A percentile compares a stretch with the other conserved stretches of the same genome.
Conservation (phyloP, 2,329 filamentous ascomycete species). For the Fusarium sp. region DNA sequence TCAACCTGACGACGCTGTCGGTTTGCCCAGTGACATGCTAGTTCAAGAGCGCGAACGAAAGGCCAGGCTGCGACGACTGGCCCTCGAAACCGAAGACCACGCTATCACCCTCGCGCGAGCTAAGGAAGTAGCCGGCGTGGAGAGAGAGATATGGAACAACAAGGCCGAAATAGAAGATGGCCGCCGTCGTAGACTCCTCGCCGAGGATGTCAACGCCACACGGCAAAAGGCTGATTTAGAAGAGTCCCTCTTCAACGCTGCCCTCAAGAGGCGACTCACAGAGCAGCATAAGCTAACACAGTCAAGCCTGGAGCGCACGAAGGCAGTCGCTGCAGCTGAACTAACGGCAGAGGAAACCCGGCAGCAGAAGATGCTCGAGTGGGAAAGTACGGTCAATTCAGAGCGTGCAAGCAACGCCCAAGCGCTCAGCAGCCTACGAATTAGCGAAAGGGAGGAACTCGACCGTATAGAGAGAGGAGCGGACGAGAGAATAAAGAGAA, state of each 20-base stretch:
- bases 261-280: slow-evolving; percentile 55
- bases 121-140: slow-evolving; percentile 65
- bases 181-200: slow-evolving; percentile 61
- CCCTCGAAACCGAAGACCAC: slow-evolving; percentile 64
- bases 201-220: slow-evolving; percentile 60
- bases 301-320: slow-evolving; percentile 59
- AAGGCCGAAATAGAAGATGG: slow-evolving; percentile 66
- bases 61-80: slow-evolving; percentile 60
- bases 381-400: slow-evolving; percentile 62
- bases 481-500: slow-evolving; percentile 60
- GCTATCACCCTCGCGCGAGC: slow-evolving; percentile 61
- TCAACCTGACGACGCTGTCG: slow-evolving; percentile 66
- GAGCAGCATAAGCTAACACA: slow-evolving; percentile 64
- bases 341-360: slow-evolving; percentile 60
- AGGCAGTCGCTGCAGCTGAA: slow-evolving; percentile 62
- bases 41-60: slow-evolving; percentile 65
- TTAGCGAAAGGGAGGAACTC: slow-evolving; percentile 65
- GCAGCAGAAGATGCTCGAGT: slow-evolving; percentile 62
- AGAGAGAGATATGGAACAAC: slow-evolving; percentile 63
- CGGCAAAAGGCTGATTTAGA: slow-evolving; percentile 62
- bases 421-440: slow-evolving; percentile 62
- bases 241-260: slow-evolving; percentile 55
- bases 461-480: slow-evolving; percentile 63
- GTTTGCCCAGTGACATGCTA: slow-evolving; percentile 65
- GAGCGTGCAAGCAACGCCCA: slow-evolving; percentile 64